phyloP scores from a whole-genome alignment of 345 rosid species.

The Citrus sinensis region DVS_A1.0 CM039164.1:19808501-19809000 shows the following conservation, averaged over 20 bases:
- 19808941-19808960: background rate
- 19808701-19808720: background rate
- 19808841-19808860: slow-evolving; percentile 72
- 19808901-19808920: background rate
- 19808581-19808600: slow-evolving; percentile 79
- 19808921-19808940: background rate
- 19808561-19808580: slow-evolving; percentile 91
- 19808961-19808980: background rate
- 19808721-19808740: slow-evolving; percentile 5
- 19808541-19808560: slow-evolving; percentile 94
- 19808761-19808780: slow-evolving; percentile 52
- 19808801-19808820: slow-evolving; percentile 82
- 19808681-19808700: slow-evolving; percentile 1
- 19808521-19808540: slow-evolving; percentile 73
- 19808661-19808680: slow-evolving; percentile 97
- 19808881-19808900: background rate
- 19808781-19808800: slow-evolving; percentile 85
- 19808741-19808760: slow-evolving; percentile 1
- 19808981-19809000: slow-evolving; percentile 11
- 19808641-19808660: slow-evolving; percentile 78
- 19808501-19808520: slow-evolving; percentile 79
- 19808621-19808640: slow-evolving; percentile 71
- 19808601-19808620: slow-evolving; percentile 58
- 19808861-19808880: background rate
- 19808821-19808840: slow-evolving; percentile 86